phyloP scores from a whole-genome alignment of 192 early-diverging fungal genomes.

The Rhizoclosmatium globosum region DNA sequence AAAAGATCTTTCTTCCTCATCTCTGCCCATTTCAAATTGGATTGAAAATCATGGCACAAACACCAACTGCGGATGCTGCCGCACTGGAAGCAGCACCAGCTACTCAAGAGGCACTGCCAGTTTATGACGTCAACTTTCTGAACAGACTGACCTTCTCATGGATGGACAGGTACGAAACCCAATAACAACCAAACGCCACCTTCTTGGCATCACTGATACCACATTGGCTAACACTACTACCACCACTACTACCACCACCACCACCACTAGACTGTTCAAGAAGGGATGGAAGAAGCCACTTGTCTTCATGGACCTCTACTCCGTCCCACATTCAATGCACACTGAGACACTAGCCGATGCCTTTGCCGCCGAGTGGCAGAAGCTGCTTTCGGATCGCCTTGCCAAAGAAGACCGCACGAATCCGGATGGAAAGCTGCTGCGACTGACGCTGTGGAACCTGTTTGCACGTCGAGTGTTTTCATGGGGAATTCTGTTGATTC shows the following conservation, averaged over 20 bases:
- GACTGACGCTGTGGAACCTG: slow-evolving; percentile 20
- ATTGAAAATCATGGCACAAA: too few species aligned
- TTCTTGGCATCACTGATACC: neutral
- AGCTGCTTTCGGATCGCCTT: neutral
- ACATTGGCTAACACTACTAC: neutral
- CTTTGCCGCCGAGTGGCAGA: slow-evolving; percentile 48
- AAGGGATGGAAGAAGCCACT: slow-evolving; percentile 64
- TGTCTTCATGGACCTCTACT: slow-evolving; percentile 66
- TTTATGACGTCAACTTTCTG: slow-evolving; percentile 17
- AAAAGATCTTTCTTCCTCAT: too few species aligned
- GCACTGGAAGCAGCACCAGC: neutral
- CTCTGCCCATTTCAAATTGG: too few species aligned
- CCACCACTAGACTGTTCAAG: slow-evolving; percentile 24
- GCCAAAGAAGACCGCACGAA: neutral
- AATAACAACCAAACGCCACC: neutral
- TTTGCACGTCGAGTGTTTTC: neutral
- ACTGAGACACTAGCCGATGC: slow-evolving; percentile 37
- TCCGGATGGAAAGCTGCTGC: slow-evolving; percentile 38
- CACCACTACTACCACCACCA: neutral
- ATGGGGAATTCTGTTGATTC: slow-evolving; percentile 30
- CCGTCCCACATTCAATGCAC: slow-evolving; percentile 42
- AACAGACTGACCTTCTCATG: slow-evolving; percentile 25
- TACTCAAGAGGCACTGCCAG: slow-evolving; percentile 14
- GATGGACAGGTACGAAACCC: slow-evolving; percentile 22
- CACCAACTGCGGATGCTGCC: too few species aligned